Evolutionary conservation across 2,329 filamentous ascomycete species (phyloP).

Genomic region (Fusarium sp.): DNA sequence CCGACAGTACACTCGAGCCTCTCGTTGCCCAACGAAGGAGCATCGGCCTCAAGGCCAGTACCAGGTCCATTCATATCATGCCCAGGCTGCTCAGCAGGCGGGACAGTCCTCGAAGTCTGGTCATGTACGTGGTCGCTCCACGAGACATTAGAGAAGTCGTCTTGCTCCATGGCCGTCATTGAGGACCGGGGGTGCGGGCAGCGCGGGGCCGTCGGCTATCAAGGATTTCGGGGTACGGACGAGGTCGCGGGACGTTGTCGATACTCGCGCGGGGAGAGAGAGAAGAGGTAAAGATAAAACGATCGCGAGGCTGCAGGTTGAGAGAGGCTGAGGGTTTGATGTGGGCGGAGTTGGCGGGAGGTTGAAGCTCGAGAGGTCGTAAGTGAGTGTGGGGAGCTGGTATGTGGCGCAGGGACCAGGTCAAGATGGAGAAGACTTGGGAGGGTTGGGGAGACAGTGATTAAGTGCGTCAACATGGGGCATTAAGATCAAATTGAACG

Average conservation of each 20-base stretch:
- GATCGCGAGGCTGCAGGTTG: slow-evolving; percentile 1
- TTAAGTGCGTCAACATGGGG: background rate
- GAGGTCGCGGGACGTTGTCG: background rate
- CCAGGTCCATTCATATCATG: slow-evolving; percentile 58
- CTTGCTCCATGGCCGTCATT: slow-evolving; percentile 64
- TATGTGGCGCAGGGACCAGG: slow-evolving; percentile 34
- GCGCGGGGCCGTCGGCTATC: background rate
- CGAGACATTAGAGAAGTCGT: slow-evolving; percentile 85
- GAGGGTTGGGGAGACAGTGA: background rate
- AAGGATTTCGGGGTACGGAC: background rate
- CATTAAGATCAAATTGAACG: background rate
- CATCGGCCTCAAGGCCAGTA: slow-evolving; percentile 65
- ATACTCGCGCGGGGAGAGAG: background rate
- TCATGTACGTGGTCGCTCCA: slow-evolving; percentile 74
- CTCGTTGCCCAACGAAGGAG: slow-evolving; percentile 76
- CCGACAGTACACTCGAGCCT: slow-evolving; percentile 86
- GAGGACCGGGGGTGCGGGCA: background rate
- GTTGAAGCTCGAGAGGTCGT: slow-evolving; percentile 33
- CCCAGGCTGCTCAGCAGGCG: slow-evolving; percentile 44
- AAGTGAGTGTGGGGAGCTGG: slow-evolving; percentile 34
- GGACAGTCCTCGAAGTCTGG: slow-evolving; percentile 47
- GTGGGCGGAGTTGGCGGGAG: slow-evolving; percentile 33
- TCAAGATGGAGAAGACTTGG: slow-evolving; percentile 31
- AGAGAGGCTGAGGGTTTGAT: background rate
- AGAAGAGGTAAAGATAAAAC: background rate